Percentiles rank a stretch among this genome's conserved stretches.
phyloP scores from a whole-genome alignment of 225 moss, liverwort and hornwort genomes.

The Neckera pumila region DNA sequence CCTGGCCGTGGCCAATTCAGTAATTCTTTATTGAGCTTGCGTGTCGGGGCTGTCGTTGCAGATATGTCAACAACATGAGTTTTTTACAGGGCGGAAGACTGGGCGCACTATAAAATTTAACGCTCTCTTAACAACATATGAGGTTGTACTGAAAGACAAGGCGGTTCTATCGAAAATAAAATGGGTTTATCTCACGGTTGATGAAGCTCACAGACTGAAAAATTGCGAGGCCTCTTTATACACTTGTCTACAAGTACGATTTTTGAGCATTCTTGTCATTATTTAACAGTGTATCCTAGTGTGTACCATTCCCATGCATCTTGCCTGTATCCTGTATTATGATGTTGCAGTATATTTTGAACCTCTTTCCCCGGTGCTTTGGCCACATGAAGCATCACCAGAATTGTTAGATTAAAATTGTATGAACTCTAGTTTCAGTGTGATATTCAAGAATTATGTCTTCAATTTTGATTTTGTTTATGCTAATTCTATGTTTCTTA shows the following conservation, averaged over 20 bases:
- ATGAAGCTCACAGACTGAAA: slow-evolving; percentile 97
- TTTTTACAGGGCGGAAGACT: slow-evolving; percentile 76
- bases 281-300: background rate
- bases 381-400: background rate
- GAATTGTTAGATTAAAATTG: background rate
- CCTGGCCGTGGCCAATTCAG: background rate
- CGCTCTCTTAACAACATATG: slow-evolving; percentile 84
- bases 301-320: background rate
- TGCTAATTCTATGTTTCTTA: background rate
- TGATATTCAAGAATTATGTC: background rate
- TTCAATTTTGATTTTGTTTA: background rate
- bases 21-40: background rate
- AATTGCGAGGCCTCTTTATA: slow-evolving; percentile 97
- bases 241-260: slow-evolving; percentile 69
- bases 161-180: slow-evolving; percentile 84
- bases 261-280: background rate
- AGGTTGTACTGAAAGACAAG: slow-evolving; percentile 98
- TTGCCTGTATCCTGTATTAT: background rate
- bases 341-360: background rate
- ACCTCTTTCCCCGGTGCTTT: background rate
- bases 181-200: slow-evolving; percentile 97
- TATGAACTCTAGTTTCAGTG: background rate
- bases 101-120: slow-evolving; percentile 87
- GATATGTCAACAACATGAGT: slow-evolving; percentile 93
- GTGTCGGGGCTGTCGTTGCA: slow-evolving; percentile 12